Base-by-base conservation (phyloP, 2,329 filamentous ascomycete genomes). In the Gliomastix tumulicola region DNA sequence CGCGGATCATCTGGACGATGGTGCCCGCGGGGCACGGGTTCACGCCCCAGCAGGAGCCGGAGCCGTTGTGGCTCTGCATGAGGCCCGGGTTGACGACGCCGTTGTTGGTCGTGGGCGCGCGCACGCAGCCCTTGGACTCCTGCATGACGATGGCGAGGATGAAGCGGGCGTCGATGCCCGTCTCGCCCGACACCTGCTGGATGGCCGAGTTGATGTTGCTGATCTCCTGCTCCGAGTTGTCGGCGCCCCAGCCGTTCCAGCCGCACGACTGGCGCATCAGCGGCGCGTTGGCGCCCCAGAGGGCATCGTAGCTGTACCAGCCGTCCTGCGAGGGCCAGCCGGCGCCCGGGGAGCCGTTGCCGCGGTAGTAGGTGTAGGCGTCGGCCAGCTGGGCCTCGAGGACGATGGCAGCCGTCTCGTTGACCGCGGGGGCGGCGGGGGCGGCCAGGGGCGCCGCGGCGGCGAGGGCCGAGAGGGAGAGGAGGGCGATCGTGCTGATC, bases 101-200 rank as follows among this genome's bases (percentile, higher is more conserved):
- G 39, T 45, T 45, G 41, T 44, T 34, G 32, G 39, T 41, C 17
- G 41, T 44, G 17, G 39, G 41, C n/a, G 34, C 41, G 31, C 43
- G 43, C 11, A 43, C 41, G 27, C 43, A 45, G 21, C 43, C 43
- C 27, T 38, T 38, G 32, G 31, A 53, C 43, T 66, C 27, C 53
- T 55, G 42, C 50, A 59, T 39, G 45, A 52, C 8, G 57, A 53
- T 44, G 55, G 60, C 4, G 33, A 55, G 21, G 42, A 55, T 43
- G 37, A 45, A 37, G 23, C 42, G 13, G 32, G 46, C 18, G 42
- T 47, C 30, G 35, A 37, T 21, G 18, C 21, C 20, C 10, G 43
- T 39, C 35, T 44, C 37, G 27, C 30, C 36, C 12, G 43, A 40
- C 21, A 45, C 39, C 22, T 40, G 32, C 21, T 40, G 17, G 36